These are phyloP conservation scores for Berkeleyomyces basicola DNA, from an alignment of 2,329 filamentous ascomycete genomes.

Conservation along the genomic window DNA sequence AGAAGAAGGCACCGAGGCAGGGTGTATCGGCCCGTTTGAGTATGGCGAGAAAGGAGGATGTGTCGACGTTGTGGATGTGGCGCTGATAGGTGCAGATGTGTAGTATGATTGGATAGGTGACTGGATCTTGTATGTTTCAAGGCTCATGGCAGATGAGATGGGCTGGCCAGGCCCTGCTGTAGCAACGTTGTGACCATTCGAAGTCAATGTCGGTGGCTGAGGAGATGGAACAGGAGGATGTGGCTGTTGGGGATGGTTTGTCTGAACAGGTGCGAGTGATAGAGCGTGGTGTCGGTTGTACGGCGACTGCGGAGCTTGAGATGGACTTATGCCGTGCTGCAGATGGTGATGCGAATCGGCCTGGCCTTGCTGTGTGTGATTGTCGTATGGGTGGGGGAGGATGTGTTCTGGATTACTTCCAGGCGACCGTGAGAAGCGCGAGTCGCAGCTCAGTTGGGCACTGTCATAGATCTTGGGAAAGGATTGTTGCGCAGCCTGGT, in stretches of 20 bases:
- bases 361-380: constrained; percentile 30
- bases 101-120: constrained; percentile 12
- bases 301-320: constrained; percentile 30
- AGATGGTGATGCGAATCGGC: neutral
- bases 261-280: constrained; percentile 11
- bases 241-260: neutral
- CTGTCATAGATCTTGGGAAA: constrained; percentile 8
- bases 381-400: constrained; percentile 47
- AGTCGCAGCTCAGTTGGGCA: constrained; percentile 5
- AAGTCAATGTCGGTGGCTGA: constrained; percentile 10
- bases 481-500: constrained; percentile 16
- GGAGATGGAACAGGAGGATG: neutral
- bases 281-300: constrained; percentile 12
- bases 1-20: neutral
- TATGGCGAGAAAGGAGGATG: constrained; percentile 5
- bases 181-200: constrained; percentile 15
- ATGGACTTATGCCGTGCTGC: constrained; percentile 33
- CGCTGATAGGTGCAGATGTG: constrained; percentile 3
- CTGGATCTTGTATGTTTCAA: constrained; percentile 12
- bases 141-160: neutral
- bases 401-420: constrained; percentile 42
- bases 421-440: constrained; percentile 22
- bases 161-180: neutral
- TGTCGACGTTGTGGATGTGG: neutral
- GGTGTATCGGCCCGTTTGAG: constrained; percentile 1